These are phyloP conservation scores for Raffaelea albimanens DNA, from an alignment of 2,329 filamentous ascomycete species.

Conservation along the genomic window DNA sequence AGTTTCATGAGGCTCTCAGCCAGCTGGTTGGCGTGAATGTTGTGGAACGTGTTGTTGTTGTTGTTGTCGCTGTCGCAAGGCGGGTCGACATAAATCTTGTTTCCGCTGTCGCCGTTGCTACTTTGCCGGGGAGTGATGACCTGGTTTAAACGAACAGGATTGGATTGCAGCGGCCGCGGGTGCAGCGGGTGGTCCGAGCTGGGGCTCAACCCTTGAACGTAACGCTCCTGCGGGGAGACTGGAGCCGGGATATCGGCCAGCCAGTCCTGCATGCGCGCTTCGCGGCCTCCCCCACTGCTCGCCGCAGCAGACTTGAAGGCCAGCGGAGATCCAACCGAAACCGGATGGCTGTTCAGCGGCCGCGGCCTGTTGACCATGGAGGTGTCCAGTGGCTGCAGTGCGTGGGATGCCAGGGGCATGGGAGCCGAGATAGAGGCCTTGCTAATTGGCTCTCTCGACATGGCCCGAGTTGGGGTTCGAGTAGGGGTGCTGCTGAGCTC, in stretches of 20 bases:
- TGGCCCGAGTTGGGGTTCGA: no score
- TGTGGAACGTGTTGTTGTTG: no score
- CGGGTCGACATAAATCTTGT: no score
- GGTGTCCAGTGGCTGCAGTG: background rate
- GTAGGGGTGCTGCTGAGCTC: no score
- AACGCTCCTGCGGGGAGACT: conserved; percentile 12
- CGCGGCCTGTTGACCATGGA: background rate
- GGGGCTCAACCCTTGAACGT: conserved; percentile 11
- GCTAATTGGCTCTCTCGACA: no score
- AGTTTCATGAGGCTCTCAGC: background rate
- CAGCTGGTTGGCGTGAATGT: no score
- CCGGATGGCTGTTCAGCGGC: no score
- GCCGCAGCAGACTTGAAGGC: background rate
- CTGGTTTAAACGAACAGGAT: background rate
- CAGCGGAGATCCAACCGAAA: no score
- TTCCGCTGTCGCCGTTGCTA: background rate
- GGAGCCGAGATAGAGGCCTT: no score
- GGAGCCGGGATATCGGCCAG: conserved; percentile 12
- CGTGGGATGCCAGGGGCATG: background rate
- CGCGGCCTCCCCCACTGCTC: background rate
- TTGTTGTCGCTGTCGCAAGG: no score
- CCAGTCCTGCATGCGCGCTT: conserved; percentile 13
- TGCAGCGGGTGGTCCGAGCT: conserved; percentile 13
- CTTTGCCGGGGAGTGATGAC: background rate
- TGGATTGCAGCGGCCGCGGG: conserved; percentile 11